These are phyloP conservation scores for Suillus luteus DNA, from an alignment of 768 basidiomycete genomes.

Conservation along the genomic window DNA sequence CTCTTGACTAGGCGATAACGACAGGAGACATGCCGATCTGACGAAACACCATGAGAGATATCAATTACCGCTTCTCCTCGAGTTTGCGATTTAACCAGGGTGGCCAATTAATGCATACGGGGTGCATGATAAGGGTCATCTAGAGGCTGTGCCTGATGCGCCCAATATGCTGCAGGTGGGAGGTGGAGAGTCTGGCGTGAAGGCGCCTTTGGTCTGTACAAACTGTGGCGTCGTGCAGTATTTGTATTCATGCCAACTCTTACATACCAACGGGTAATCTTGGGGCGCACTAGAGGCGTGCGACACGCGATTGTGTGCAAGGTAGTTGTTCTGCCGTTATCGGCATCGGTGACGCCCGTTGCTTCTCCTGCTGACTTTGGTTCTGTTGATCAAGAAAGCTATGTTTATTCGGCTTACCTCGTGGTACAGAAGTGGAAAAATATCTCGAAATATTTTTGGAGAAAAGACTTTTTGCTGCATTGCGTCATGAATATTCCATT, in stretches of 20 bases:
- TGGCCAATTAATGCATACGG: constrained; percentile 7
- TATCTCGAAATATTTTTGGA: neutral
- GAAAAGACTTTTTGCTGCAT: too few species aligned
- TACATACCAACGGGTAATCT: constrained; percentile 3
- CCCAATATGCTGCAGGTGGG: constrained; percentile 22
- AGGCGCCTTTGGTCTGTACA: constrained; percentile 30
- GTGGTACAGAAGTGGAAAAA: constrained; percentile 22
- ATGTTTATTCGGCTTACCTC: constrained; percentile 39
- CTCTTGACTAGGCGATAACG: constrained; percentile 17
- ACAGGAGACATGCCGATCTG: constrained; percentile 18
- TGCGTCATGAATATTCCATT: neutral
- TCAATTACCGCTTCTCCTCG: constrained; percentile 8
- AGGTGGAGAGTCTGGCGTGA: constrained; percentile 10
- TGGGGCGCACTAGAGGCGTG: neutral
- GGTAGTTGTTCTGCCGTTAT: constrained; percentile 9
- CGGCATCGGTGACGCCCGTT: neutral
- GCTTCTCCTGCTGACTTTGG: constrained; percentile 28
- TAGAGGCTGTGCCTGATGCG: constrained; percentile 11
- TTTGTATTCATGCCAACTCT: constrained; percentile 16
- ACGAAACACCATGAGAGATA: constrained; percentile 16
- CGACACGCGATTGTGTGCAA: neutral
- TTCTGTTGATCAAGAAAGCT: constrained; percentile 36
- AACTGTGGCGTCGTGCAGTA: constrained; percentile 13
- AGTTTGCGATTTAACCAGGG: neutral
- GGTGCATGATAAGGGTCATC: constrained; percentile 14